phyloP scores from a whole-genome alignment of 2,329 filamentous ascomycete genomes.

The Exophiala bonariae region DNA sequence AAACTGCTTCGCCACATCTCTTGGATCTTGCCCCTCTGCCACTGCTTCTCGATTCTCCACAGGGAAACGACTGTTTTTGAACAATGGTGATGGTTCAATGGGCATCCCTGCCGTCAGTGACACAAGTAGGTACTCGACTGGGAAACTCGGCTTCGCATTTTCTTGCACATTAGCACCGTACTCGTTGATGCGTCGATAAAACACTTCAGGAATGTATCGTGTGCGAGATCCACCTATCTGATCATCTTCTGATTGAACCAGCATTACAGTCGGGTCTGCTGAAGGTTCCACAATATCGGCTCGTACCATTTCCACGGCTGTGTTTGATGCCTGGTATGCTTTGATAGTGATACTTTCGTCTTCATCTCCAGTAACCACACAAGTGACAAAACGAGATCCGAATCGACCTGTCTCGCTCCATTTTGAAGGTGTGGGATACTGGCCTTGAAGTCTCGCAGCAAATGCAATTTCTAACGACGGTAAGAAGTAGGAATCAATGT shows the following conservation, averaged over 20 bases:
- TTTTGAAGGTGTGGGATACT: slow-evolving; percentile 85
- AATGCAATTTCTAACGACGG: slow-evolving; percentile 91
- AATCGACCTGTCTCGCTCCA: slow-evolving; percentile 96
- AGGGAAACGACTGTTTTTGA: slow-evolving; percentile 71
- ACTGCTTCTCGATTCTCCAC: slow-evolving; percentile 89
- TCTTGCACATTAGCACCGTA: slow-evolving; percentile 96
- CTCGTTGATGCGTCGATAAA: slow-evolving; percentile 93
- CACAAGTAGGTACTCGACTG: slow-evolving; percentile 92
- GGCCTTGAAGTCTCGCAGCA: slow-evolving; percentile 81
- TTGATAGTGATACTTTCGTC: slow-evolving; percentile 84
- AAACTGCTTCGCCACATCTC: slow-evolving; percentile 67
- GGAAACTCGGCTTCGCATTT: slow-evolving; percentile 94
- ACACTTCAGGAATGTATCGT: slow-evolving; percentile 95
- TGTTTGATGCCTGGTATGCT: slow-evolving; percentile 92
- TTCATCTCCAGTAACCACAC: slow-evolving; percentile 90
- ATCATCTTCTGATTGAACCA: slow-evolving; percentile 89
- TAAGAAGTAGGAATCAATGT: slow-evolving; percentile 91
- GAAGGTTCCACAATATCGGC: slow-evolving; percentile 95
- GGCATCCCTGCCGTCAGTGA: slow-evolving; percentile 97
- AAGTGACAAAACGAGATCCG: slow-evolving; percentile 96
- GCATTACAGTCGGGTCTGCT: slow-evolving; percentile 88
- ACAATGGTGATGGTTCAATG: slow-evolving; percentile 72
- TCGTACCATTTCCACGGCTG: slow-evolving; percentile 93
- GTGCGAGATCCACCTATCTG: slow-evolving; percentile 67
- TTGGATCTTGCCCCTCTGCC: slow-evolving; percentile 80